Conservation (phyloP, 495 filamentous ascomycete genomes). For the Lophiotrema nucula region DNA sequence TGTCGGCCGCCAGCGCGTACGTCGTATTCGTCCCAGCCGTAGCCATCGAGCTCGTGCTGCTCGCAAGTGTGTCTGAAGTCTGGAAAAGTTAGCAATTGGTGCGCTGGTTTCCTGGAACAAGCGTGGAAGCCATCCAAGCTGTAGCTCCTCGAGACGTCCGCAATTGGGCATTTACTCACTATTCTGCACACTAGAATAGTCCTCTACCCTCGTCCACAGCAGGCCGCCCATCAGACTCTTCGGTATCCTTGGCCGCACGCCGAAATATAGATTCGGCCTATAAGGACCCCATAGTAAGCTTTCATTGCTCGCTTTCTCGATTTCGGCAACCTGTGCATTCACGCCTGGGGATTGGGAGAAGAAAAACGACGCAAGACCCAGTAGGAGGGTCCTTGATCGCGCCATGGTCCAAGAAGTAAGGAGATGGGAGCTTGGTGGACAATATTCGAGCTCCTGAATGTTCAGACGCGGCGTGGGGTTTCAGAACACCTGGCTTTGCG, state of each 20-base stretch:
- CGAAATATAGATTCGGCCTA: constrained; percentile 93
- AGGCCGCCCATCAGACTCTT: constrained; percentile 80
- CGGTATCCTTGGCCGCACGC: constrained; percentile 81
- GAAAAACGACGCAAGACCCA: not conserved
- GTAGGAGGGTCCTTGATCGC: not conserved
- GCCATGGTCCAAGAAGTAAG: not conserved
- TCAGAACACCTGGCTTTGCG: constrained; percentile 13
- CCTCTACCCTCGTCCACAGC: constrained; percentile 87
- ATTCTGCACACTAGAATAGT: constrained; percentile 71
- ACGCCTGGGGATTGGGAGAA: constrained; percentile 7
- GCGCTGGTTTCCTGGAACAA: no score
- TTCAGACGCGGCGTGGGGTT: constrained; percentile 3
- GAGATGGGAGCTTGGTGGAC: not conserved
- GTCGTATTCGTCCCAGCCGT: constrained; percentile 97
- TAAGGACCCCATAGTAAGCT: constrained; percentile 96
- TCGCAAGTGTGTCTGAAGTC: constrained; percentile 94
- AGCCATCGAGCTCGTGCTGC: constrained; percentile 92
- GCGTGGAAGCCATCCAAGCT: no score
- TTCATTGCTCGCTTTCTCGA: constrained; percentile 64
- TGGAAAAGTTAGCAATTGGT: constrained; percentile 41
- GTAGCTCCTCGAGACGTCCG: no score
- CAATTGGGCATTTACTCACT: constrained; percentile 55
- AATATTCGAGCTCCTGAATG: not conserved
- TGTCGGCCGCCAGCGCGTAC: constrained; percentile 80
- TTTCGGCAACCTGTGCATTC: constrained; percentile 32